Evolutionary conservation across 1,284 basidiomycete genomes (phyloP).

Genomic region (Heterobasidion occidentale): DNA sequence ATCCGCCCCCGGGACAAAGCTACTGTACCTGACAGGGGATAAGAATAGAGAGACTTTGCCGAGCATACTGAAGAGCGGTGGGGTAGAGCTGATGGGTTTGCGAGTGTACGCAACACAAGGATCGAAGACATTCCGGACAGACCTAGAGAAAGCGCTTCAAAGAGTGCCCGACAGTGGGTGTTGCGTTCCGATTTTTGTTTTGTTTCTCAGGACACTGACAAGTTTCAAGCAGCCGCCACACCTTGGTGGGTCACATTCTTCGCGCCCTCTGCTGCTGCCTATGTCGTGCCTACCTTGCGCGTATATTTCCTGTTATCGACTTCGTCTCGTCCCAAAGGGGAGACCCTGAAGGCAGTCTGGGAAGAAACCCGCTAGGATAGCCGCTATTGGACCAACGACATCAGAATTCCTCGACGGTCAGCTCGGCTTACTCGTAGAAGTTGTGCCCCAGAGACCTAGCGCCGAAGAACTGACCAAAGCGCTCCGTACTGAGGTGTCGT

Average conservation of each 20-base stretch:
- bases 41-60: slow-evolving; percentile 70
- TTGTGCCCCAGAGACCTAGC: slow-evolving; percentile 45
- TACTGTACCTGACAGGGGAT: slow-evolving; percentile 75
- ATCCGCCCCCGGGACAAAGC: slow-evolving; percentile 13
- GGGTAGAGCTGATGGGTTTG: slow-evolving; percentile 37
- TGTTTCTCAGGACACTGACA: neutral
- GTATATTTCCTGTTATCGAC: slow-evolving; percentile 31
- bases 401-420: slow-evolving; percentile 38
- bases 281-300: slow-evolving; percentile 43
- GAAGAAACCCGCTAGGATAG: slow-evolving; percentile 26
- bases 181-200: neutral
- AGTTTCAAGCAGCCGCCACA: neutral
- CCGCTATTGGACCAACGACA: slow-evolving; percentile 66
- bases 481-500: neutral
- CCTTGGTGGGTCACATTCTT: slow-evolving; percentile 70
- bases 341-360: neutral
- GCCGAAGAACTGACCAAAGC: slow-evolving; percentile 36
- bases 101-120: slow-evolving; percentile 64
- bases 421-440: slow-evolving; percentile 41
- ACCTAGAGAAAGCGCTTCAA: slow-evolving; percentile 30
- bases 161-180: neutral
- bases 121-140: slow-evolving; percentile 40
- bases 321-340: neutral
- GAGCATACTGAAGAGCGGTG: slow-evolving; percentile 36
- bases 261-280: slow-evolving; percentile 62